Base-by-base conservation (phyloP, 1,284 basidiomycete genomes). In the Papiliotrema nemorosa region DNA sequence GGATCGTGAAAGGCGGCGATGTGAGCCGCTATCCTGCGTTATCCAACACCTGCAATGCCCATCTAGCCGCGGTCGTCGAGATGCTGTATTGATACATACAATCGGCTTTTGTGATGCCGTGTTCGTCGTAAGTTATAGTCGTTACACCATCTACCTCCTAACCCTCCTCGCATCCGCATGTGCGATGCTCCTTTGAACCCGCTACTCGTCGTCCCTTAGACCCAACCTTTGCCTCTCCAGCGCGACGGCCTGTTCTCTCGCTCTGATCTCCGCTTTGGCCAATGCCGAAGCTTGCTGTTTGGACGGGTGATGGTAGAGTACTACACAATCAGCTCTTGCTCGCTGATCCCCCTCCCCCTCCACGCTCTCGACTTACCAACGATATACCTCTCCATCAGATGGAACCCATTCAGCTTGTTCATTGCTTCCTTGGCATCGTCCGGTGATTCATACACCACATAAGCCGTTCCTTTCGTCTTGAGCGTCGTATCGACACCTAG, bases 351-450 rank as follows among this genome's bases (percentile, higher is more conserved):
- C 29, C 29, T 31, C 29, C 29, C 29, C 7, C 31, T 45, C 24
- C 18, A 27, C 12, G 9, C 6, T 44, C 42, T 44, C 31, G 7
- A 76, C 78, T 64, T 49, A 78, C 78, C 78, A 47, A 93, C 90
- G 52, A 98, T 94, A 76, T 98, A 98, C 29, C 96, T 85, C 74
- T 97, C 94, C 78, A 96, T 91, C 56, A 98, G 76, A 77, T 98
- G 94, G 78, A 98, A 98, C 35, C 94, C 96, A 66, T 98, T 98
- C 68, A 98, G 75, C 73, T 96, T 89, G 69, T 94, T 92, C 50
- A 96, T 83, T 1, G 94, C 94, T 67, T 93, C 92, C 76, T 97
- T 97, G 16, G 90, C 90, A 85, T 92, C 72, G 42, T 76, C 73
- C 14, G 73, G 68, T 39, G 55, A 62, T 50, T 76, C 74, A 52